phyloP scores from a whole-genome alignment of 2,329 filamentous ascomycete species.

The Rhynchosporium agropyri region DNA sequence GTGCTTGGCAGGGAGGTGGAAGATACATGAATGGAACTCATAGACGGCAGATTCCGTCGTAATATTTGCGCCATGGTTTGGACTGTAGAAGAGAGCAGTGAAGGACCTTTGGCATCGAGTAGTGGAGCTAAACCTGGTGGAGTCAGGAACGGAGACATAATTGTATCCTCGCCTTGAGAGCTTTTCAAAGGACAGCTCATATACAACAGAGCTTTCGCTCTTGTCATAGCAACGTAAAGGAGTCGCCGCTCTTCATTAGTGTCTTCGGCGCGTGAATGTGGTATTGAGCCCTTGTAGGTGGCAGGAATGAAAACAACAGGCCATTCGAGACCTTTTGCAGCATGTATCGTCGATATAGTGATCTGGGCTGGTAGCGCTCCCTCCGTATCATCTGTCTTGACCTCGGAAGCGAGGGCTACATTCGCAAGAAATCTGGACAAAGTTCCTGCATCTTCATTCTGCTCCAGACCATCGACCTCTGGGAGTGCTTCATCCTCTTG shows the following conservation, averaged over 20 bases:
- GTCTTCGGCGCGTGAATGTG: constrained; percentile 84
- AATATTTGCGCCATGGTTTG: constrained; percentile 73
- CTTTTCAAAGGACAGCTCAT: constrained; percentile 77
- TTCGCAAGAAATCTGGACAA: constrained; percentile 86
- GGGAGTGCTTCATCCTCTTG: constrained; percentile 61
- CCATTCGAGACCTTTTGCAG: constrained; percentile 96
- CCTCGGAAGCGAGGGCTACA: constrained; percentile 80
- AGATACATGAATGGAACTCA: constrained; percentile 45
- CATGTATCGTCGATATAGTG: constrained; percentile 94
- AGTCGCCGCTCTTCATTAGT: constrained; percentile 83
- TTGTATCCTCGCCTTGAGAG: constrained; percentile 63
- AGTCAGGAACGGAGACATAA: constrained; percentile 73
- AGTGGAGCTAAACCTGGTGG: constrained; percentile 53
- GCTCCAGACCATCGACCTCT: constrained; percentile 70
- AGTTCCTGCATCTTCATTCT: constrained; percentile 63
- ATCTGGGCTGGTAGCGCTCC: constrained; percentile 64
- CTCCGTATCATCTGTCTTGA: constrained; percentile 64
- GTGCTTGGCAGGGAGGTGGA: constrained; percentile 57
- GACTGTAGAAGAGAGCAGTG: constrained; percentile 64
- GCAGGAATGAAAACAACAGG: constrained; percentile 91
- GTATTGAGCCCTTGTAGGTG: constrained; percentile 87
- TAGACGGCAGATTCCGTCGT: constrained; percentile 60
- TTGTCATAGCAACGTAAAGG: constrained; percentile 95
- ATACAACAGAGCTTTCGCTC: constrained; percentile 84
- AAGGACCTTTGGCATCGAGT: constrained; percentile 68